A percentile compares a stretch with the other conserved stretches of the same genome.
Evolutionary conservation across 345 rosid genomes (phyloP).

Genomic region (Brassica juncea): DNA sequence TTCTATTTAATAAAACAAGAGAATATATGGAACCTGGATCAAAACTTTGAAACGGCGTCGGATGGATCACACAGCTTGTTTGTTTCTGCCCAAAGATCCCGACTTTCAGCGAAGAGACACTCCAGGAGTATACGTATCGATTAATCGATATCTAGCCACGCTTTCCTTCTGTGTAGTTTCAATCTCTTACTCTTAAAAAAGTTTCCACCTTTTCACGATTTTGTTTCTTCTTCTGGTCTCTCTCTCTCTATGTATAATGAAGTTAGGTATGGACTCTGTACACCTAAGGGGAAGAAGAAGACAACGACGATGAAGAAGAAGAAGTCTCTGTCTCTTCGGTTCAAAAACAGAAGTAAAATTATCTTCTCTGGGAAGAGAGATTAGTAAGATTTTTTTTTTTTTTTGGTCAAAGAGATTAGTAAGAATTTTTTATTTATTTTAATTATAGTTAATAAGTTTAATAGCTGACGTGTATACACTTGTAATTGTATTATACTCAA

Average conservation of each 20-base stretch:
- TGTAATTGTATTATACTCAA: too few species aligned
- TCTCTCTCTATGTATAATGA: constrained; percentile 10
- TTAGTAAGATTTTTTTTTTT: neutral
- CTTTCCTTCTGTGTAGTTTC: constrained; percentile 4
- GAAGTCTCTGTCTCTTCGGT: constrained; percentile 38
- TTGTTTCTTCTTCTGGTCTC: constrained; percentile 29
- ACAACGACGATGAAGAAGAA: constrained; percentile 6
- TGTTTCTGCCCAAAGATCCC: constrained; percentile 28
- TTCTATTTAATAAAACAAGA: neutral
- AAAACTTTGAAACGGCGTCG: neutral
- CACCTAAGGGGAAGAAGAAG: constrained; percentile 13
- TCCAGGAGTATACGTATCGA: neutral
- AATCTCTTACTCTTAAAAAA: neutral
- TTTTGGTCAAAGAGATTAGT: neutral
- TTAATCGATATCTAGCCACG: neutral
- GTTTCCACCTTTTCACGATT: neutral
- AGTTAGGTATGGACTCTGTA: constrained; percentile 22
- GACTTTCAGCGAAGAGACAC: constrained; percentile 19
- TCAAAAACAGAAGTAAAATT: constrained; percentile 24
- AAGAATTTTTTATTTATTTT: neutral
- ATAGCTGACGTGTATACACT: too few species aligned
- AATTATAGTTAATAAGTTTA: neutral
- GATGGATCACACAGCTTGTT: constrained; percentile 19
- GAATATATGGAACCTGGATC: constrained; percentile 20
- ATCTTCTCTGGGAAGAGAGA: constrained; percentile 6